Base-by-base conservation (phyloP, 1,284 basidiomycete species). In the Apiotrichum montevideense region DNA sequence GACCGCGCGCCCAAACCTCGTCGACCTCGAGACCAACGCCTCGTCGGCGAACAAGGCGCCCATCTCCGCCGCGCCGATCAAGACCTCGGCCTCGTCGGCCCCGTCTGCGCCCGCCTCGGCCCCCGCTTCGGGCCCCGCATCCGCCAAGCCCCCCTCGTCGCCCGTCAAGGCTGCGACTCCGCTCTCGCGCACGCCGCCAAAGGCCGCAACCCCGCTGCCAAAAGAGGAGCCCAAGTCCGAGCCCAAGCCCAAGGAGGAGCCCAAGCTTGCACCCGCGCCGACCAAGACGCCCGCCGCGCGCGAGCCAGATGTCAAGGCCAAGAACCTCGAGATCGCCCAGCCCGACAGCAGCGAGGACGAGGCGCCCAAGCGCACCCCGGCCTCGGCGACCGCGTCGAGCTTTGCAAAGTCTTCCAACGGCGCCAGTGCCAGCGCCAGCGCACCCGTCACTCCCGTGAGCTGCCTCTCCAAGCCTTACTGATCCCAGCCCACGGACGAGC, bases 1-100 rank as follows among this genome's bases (percentile, higher is more conserved):
- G 78, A 81, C 80, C 3, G 83, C 84, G 2, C 76, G 84, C 13
- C 82, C 85, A 21, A 92, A 93, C 63, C 79, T 82, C 29, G 66
- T 83, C 58, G 77, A 80, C 62, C 70, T 83, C 50, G 79, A 81
- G 56, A 79, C 78, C 1, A 65, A 68, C 39, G 66, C 73, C 0
- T 56, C 78, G 4, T 68, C 70, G 35, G 72, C 76, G 4, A 67
- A 73, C 11, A 69, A 75, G 5, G 70, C 76, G 2, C 75, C 80
- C 0, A 68, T 77, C 4, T 34, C 57, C 2, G 34, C 51, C 35
- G 35, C 55, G 11, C 37, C 35, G 4, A 35, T 44, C 35, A 49
- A 44, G 14, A 35, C 32, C 8, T 34, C 46, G 33, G 35, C 32
- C 10, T 39, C 14, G 4, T 35, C 46, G 5, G 46, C 46, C 34